phyloP scores from a whole-genome alignment of 169 alveolate species.

The Cystoisospora suis region DNA sequence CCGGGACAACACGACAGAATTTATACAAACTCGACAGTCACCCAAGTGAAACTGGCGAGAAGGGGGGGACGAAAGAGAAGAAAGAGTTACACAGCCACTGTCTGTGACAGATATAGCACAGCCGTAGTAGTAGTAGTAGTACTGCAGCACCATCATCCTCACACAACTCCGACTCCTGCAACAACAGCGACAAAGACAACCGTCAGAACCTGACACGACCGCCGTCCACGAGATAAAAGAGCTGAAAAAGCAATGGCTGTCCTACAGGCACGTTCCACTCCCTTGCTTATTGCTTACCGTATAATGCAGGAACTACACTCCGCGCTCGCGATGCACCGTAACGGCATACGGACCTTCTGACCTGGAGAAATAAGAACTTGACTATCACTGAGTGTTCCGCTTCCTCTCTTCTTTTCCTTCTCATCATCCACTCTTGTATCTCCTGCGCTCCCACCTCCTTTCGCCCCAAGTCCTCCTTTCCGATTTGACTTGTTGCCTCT shows the following conservation, averaged over 20 bases:
- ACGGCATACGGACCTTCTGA: constrained; percentile 10
- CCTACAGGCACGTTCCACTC: too few species aligned
- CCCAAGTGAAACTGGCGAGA: too few species aligned
- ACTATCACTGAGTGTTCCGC: neutral
- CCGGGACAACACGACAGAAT: too few species aligned
- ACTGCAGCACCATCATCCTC: too few species aligned
- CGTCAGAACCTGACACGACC: neutral
- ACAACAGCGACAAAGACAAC: neutral
- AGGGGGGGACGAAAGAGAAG: too few species aligned
- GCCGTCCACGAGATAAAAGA: neutral
- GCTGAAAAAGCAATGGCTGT: too few species aligned
- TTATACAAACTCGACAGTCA: too few species aligned
- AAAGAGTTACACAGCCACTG: too few species aligned
- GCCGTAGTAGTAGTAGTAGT: too few species aligned
- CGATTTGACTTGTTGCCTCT: neutral
- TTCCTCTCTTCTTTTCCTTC: neutral
- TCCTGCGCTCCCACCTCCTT: neutral
- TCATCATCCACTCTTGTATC: neutral
- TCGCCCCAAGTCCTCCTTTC: neutral
- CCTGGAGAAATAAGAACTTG: constrained; percentile 23
- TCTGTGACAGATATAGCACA: too few species aligned
- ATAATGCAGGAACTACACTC: constrained; percentile 31
- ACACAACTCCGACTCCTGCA: too few species aligned
- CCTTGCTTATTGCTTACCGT: too few species aligned
- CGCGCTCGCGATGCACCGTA: constrained; percentile 54